These are phyloP conservation scores for Hirsutella thompsonii DNA, from an alignment of 2,329 filamentous ascomycete species.

Conservation along the genomic window DNA sequence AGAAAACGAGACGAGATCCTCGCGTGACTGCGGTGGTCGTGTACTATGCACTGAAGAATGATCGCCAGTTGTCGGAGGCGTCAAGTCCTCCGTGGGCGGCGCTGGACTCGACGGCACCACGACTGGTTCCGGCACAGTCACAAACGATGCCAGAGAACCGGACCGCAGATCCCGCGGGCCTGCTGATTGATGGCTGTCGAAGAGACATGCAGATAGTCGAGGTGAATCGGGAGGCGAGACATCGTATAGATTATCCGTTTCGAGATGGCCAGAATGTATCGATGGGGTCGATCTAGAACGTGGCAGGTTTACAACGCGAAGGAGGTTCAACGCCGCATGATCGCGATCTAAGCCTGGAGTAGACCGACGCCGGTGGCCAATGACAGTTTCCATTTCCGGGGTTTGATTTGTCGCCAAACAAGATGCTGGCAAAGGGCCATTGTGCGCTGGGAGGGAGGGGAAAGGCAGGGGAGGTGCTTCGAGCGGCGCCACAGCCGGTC, in stretches of 20 bases:
- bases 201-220: constrained; percentile 3
- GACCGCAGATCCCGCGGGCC: constrained; percentile 5
- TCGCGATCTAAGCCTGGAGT: constrained; percentile 24
- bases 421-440: neutral
- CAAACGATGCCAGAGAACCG: constrained; percentile 5
- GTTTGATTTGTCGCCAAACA: neutral
- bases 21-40: too few species aligned
- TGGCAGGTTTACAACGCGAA: constrained; percentile 11
- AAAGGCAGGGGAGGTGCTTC: constrained; percentile 10
- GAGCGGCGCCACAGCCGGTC: constrained; percentile 27
- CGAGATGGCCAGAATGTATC: constrained; percentile 7
- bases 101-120: neutral
- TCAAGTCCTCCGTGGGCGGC: neutral
- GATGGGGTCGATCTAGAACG: constrained; percentile 20
- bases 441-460: constrained; percentile 1
- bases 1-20: too few species aligned
- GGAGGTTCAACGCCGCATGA: constrained; percentile 15
- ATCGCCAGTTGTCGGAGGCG: too few species aligned
- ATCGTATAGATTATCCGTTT: constrained; percentile 30
- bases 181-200: neutral
- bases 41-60: too few species aligned
- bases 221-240: constrained; percentile 33
- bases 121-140: neutral
- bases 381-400: constrained; percentile 2
- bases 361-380: constrained; percentile 6